Conservation (phyloP, 805 yeast genomes). For the Spencermartinsiella europaea region DNA sequence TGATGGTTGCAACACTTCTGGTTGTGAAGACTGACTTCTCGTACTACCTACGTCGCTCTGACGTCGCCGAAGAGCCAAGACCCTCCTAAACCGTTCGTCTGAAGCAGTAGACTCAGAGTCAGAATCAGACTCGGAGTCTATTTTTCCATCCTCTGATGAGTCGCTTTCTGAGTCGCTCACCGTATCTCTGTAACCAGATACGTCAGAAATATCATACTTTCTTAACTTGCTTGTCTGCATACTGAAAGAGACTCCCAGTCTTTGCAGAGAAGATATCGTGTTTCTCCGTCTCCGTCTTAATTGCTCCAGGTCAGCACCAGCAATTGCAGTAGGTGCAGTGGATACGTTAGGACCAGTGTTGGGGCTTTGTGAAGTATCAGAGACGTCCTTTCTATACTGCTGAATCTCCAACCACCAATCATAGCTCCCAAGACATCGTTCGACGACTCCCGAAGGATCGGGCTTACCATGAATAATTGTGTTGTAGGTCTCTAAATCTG, state of each 20-base stretch:
- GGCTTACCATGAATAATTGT: slow-evolving; percentile 67
- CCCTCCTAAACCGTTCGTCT: neutral
- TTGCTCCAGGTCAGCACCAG: slow-evolving; percentile 7
- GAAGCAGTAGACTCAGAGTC: too few relatives aligned
- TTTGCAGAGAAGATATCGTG: slow-evolving; percentile 59
- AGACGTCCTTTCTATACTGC: slow-evolving; percentile 24
- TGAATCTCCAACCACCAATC: slow-evolving; percentile 81
- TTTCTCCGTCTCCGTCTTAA: slow-evolving; percentile 26
- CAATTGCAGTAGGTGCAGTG: slow-evolving; percentile 6
- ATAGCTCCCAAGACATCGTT: slow-evolving; percentile 49
- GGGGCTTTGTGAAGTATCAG: neutral
- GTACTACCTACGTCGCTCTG: neutral
- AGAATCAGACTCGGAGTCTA: neutral
- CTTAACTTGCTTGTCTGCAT: slow-evolving; percentile 60
- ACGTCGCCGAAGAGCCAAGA: neutral
- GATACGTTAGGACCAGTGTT: neutral
- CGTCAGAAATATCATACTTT: slow-evolving; percentile 25
- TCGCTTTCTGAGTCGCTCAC: slow-evolving; percentile 19
- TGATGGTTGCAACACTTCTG: neutral
- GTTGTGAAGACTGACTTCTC: neutral
- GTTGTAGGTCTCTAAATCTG: slow-evolving; percentile 56
- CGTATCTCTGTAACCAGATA: slow-evolving; percentile 6
- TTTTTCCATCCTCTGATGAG: slow-evolving; percentile 18
- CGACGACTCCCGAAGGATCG: slow-evolving; percentile 43
- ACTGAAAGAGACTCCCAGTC: slow-evolving; percentile 70